A percentile compares a stretch with the other conserved stretches of the same genome.
Conservation (phyloP, 768 basidiomycete genomes). For the Termitomyces sp. region DNA sequence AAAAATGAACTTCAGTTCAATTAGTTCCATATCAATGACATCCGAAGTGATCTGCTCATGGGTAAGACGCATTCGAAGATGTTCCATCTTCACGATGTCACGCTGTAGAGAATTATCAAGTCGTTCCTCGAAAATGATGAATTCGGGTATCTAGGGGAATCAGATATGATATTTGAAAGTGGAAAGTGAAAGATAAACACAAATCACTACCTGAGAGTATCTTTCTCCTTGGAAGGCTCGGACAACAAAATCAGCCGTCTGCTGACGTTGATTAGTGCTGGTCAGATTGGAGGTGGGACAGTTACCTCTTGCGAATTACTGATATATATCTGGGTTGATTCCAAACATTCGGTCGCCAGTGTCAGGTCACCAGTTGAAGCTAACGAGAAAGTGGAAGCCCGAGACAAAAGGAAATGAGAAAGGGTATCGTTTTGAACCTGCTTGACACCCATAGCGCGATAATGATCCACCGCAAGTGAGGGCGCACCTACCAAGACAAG, state of each 20-base stretch:
- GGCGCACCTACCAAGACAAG: conserved; percentile 53
- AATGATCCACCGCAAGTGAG: conserved; percentile 70
- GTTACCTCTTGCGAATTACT: conserved; percentile 73
- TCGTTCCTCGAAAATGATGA: conserved; percentile 73
- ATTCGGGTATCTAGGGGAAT: conserved; percentile 66
- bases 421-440: conserved; percentile 88
- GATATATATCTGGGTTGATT: conserved; percentile 76
- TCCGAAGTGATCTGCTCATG: conserved; percentile 70
- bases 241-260: conserved; percentile 78
- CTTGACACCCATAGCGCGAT: conserved; percentile 70
- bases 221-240: conserved; percentile 77
- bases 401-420: conserved; percentile 75
- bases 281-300: background rate
- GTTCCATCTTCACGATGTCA: conserved; percentile 77
- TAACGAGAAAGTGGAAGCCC: conserved; percentile 74
- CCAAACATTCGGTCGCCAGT: conserved; percentile 67
- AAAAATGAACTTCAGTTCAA: conserved; percentile 80
- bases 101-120: conserved; percentile 83
- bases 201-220: conserved; percentile 62
- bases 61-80: conserved; percentile 76
- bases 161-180: background rate
- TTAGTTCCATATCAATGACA: conserved; percentile 75
- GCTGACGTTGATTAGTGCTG: conserved; percentile 3
- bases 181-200: background rate
- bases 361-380: conserved; percentile 74